phyloP scores from a whole-genome alignment of 225 moss, liverwort and hornwort species.

The Sphagnum contortum region DNA sequence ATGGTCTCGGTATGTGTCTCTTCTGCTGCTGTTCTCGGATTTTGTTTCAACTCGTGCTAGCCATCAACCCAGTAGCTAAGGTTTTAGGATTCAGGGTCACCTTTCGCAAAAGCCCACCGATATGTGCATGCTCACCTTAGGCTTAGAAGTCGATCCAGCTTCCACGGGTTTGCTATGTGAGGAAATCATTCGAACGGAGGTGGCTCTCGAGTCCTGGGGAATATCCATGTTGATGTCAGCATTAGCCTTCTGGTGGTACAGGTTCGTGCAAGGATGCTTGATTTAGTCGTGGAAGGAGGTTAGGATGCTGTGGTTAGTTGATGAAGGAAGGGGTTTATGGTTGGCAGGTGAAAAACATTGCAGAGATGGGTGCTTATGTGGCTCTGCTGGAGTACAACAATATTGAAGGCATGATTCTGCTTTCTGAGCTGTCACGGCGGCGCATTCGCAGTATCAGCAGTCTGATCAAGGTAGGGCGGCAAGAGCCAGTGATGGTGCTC shows the following conservation, averaged over 20 bases:
- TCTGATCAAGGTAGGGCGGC: conserved; percentile 93
- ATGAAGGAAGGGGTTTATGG: background rate
- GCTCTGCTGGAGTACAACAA: conserved; percentile 91
- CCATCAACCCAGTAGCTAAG: too few species aligned
- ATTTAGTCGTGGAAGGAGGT: background rate
- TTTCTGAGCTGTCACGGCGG: conserved; percentile 83
- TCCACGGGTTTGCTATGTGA: too few species aligned
- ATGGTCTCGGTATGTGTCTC: conserved; percentile 68
- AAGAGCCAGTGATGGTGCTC: conserved; percentile 94
- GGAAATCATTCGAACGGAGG: too few species aligned
- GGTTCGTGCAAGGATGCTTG: background rate
- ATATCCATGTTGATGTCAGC: too few species aligned
- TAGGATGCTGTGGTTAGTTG: background rate
- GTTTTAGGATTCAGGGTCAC: too few species aligned
- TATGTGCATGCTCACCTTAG: background rate
- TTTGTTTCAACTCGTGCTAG: too few species aligned
- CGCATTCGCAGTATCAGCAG: conserved; percentile 98
- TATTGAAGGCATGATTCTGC: conserved; percentile 93
- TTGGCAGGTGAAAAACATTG: conserved; percentile 83
- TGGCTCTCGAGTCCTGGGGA: too few species aligned
- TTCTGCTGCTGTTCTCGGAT: too few species aligned
- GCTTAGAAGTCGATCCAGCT: too few species aligned
- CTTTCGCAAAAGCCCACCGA: too few species aligned
- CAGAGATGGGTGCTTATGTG: conserved; percentile 97
- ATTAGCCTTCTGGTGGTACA: too few species aligned